Conservation (phyloP, 306 rosid genomes). For the Senna siamea region DNA sequence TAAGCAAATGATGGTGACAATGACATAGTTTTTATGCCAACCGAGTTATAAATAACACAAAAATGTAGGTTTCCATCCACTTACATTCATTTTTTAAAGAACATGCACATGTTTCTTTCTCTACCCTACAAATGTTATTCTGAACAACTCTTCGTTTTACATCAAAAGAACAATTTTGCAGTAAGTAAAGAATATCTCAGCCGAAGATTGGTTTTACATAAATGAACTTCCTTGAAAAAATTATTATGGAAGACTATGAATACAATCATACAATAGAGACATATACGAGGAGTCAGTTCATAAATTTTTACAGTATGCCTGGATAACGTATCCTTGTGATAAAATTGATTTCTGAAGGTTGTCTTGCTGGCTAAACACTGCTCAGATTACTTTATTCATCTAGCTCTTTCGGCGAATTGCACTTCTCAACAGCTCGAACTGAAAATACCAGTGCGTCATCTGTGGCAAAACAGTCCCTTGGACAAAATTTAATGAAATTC, state of each 20-base stretch:
- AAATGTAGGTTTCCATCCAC: not conserved
- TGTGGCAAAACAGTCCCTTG: conserved; percentile 29
- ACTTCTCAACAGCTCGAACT: conserved; percentile 20
- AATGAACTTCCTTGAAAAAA: not conserved
- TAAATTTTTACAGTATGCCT: conserved; percentile 38
- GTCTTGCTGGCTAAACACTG: not conserved
- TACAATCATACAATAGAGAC: conserved; percentile 8
- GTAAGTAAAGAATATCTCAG: not conserved
- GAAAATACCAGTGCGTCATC: conserved; percentile 22
- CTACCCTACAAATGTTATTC: not conserved
- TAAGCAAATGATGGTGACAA: too few species aligned
- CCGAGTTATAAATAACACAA: too few species aligned
- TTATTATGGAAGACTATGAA: conserved; percentile 9
- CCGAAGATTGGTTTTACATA: not conserved
- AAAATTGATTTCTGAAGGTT: conserved; percentile 3
- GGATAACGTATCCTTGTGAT: conserved; percentile 25
- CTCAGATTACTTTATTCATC: conserved; percentile 12
- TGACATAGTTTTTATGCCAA: too few species aligned
- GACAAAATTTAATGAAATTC: conserved; percentile 30
- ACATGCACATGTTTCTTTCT: not conserved
- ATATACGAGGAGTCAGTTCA: conserved; percentile 14
- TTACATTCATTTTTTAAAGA: not conserved
- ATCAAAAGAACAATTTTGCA: not conserved
- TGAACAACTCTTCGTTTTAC: not conserved
- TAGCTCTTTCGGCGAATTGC: not conserved